phyloP scores from a whole-genome alignment of 768 basidiomycete species.

The Xerocomellus intermedius region DNA sequence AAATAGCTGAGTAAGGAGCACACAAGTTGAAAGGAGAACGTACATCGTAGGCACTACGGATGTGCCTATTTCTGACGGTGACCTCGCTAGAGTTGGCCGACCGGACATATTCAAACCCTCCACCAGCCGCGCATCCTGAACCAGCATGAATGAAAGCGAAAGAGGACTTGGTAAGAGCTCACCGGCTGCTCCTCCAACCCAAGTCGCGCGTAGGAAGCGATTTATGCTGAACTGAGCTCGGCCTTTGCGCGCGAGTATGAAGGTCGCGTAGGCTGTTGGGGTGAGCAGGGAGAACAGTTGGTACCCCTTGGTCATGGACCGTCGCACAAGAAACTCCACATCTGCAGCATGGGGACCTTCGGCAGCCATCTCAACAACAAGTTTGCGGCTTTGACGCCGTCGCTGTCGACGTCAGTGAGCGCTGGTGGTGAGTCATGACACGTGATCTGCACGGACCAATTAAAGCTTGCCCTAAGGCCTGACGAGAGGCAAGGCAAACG shows the following conservation, averaged over 20 bases:
- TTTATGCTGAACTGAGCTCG: conserved; percentile 56
- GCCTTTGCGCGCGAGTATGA: conserved; percentile 54
- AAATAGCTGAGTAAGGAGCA: conserved; percentile 2
- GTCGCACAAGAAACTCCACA: conserved; percentile 63
- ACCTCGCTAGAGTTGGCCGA: conserved; percentile 53
- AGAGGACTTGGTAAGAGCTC: neutral
- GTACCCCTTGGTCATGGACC: conserved; percentile 66
- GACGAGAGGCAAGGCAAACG: conserved; percentile 9
- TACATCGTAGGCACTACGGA: conserved; percentile 61
- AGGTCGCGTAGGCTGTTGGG: conserved; percentile 58
- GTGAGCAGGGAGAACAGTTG: conserved; percentile 61
- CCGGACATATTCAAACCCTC: conserved; percentile 59
- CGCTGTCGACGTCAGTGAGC: conserved; percentile 1
- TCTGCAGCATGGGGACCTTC: conserved; percentile 45
- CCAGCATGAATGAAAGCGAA: neutral
- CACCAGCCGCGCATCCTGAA: conserved; percentile 43
- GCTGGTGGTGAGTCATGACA: conserved; percentile 10
- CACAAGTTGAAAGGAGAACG: conserved; percentile 6
- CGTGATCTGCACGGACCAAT: conserved; percentile 33
- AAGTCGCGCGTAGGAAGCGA: conserved; percentile 65
- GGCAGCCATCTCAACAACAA: conserved; percentile 15
- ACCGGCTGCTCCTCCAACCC: conserved; percentile 66
- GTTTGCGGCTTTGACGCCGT: neutral
- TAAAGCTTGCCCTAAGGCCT: conserved; percentile 27
- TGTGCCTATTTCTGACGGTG: conserved; percentile 47